Evolutionary conservation across 371 early-diverging fungal genomes (phyloP), one percentile per base, ranked within the genome.

Genomic region (Syncephalastrum monosporum): DNA sequence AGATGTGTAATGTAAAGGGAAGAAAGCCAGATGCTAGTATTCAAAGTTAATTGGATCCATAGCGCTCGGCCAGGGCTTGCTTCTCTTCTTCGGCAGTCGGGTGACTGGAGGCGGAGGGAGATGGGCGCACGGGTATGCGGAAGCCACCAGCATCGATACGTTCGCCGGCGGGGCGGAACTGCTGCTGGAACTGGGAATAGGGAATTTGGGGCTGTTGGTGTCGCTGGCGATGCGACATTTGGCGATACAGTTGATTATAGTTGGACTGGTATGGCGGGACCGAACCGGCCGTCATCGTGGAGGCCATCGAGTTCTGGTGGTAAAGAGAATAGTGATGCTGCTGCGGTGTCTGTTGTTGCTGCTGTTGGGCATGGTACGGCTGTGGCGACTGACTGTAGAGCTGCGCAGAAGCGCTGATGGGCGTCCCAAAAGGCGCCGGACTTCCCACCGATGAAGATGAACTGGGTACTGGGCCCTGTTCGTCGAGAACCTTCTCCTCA

Each of bases 141-240:
- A 79, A 79, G 8, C 76, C 79, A 45, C 79, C 76, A 16, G 72
- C 72, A 53, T 75, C 74, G 10, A 68, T 56, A 42, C 66, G 64
- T 5, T 10, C 38, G 10, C 24, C 48, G 14, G 44, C 23, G 27
- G 57, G 67, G 52, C 63, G 64, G 38, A 68, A 63, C 44, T 71
- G 77, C 42, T 76, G 74, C 23, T 71, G 69, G 42, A 74, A 79
- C 47, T 75, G 74, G 24, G 65, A 45, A 50, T 79, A 79, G 33
- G 79, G 71, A 15, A 71, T 61, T 25, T 70, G 66, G 19, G 53
- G 47, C 24, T 53, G 57, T 29, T 61, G 59, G 15, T 63, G 58
- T 24, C 69, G 63, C 53, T 69, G 73, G 15, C 63, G 63, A 10
- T 59, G 66, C 13, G 67, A 63, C 6, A 71, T 60, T 61, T 80